Evolutionary conservation across 495 filamentous ascomycete species (phyloP), one percentile per base, ranked within the genome.

Genomic region (Penicillium steckii): DNA sequence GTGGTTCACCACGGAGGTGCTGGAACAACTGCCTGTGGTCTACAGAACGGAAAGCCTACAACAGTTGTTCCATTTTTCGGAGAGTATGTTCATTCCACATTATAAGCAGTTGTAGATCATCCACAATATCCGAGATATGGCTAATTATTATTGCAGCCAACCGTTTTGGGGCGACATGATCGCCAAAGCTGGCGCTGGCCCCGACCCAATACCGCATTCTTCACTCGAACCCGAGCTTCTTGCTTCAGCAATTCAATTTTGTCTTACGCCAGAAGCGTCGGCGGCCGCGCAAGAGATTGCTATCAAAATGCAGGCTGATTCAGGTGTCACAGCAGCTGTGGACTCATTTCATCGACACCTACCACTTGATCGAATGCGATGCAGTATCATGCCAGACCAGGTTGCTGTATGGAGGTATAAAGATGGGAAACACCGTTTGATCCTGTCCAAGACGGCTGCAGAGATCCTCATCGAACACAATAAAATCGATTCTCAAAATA

Each of bases 81-180:
- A 32, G 85, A 88, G 73, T 76, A 60, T 50, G 72, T 66, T 19
- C 23, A 42, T 9, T 6, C 18, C 30, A 22, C 10, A 0, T 3
- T 32, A 2, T 13, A n/a, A 12, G 10, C 29, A 4, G 10, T 32
- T 9, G 2, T 1, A 4, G 10, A 3, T 13, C 10, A 2, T 32
- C 10, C 1, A 32, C 8, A 3, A 32, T n/a, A 13, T 13, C 29
- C n/a, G 29, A 32, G n/a, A n/a, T 32, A 32, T 32, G 3, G 33
- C 33, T 37, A 37, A 37, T 15, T 33, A 6, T 33, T 15, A 3
- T 25, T 10, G 8, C 18, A 69, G 60, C 59, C 90, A 95, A 68
- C 78, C 82, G 13, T 94, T 94, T 66, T 95, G 90, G 90, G 90
- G 88, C 8, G 67, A 76, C 4, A 90, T 90, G 82, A 76, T 92